Evolutionary conservation across 495 filamentous ascomycete genomes (phyloP), one percentile per base, ranked within the genome.

Genomic region (Xylaria palmicola): DNA sequence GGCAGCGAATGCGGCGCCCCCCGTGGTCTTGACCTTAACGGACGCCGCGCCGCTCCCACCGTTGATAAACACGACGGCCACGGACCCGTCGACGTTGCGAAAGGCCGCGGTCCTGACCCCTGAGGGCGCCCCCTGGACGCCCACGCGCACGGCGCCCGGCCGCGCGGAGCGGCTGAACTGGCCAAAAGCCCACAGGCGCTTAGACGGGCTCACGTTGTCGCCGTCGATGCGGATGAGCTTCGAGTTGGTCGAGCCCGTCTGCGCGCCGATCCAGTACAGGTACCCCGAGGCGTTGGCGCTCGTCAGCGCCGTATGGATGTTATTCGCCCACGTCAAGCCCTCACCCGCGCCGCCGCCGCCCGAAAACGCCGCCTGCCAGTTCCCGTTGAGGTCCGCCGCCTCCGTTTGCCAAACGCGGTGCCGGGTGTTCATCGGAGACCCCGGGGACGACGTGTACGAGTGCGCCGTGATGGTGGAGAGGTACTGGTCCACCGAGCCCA

Each of bases 261-360:
- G 75, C 26, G 68, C 73, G 24, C 82, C 81, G 45, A 79, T 72
- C 82, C 83, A 85, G 67, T 82, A 85, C 22, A 85, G 68, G 41
- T 79, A 83, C 0, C 70, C 82, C 26, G 74, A 78, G 10, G 72
- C 68, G 60, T 81, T 81, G 4, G 67, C 73, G 45, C 70, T 69
- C 5, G 69, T 69, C 51, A 85, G 50, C 12, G 71, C 77, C 6
- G 67, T 66, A 59, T 79, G 77, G 54, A 85, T 81, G 56, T 77
- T 74, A 32, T 77, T 79, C 0, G 83, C 83, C 81, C 81, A 84
- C 6, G 77, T 77, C 49, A 77, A 54, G 10, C 81, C 83, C 49
- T 84, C 82, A 9, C 73, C 73, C 2, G 69, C 63, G 22, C 68
- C 75, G 29, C 80, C 80, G 53, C 48, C 68, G 20, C 62, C 53